Evolutionary conservation across 2,329 filamentous ascomycete species (phyloP), one percentile per base, ranked within the genome.

Genomic region (Diplodia mutila): DNA sequence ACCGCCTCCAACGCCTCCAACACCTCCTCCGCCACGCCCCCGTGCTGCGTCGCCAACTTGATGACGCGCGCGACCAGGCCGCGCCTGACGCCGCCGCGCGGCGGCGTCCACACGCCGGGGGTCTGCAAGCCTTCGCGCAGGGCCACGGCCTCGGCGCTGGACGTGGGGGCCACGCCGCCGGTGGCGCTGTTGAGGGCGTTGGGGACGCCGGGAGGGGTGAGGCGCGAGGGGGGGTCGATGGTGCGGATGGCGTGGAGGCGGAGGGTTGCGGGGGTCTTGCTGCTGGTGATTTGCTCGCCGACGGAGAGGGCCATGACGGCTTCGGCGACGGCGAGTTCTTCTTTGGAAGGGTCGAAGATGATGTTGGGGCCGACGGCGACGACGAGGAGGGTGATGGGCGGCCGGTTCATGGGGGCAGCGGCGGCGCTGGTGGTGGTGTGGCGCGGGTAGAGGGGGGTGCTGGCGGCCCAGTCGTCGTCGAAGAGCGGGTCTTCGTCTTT

Each of bases 401-500:
- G 95, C 59, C 90, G 87, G 37, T 83, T 70, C 51, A 69, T 63
- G 34, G 65, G 69, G 4, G 72, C 69, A 21, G 70, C 73, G 18
- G 71, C 71, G 42, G 1, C 61, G 37, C 64, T 68, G n/a, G 69
- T 67, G 5, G 72, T 70, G 23, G 69, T 73, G 18, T 71, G 71
- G 68, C 85, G 85, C 1, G 89, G 86, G 81, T 96, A 99, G 34
- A 99, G 83, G 67, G 89, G 89, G 21, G 88, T 85, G 0, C 93
- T 89, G 18, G 91, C 91, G 71, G 91, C 92, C 95, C 95, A 99
- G 82, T 99, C 95, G 80, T 99, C 95, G 81, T 97, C 91, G 80
- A 99, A 99, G 76, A 97, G 89, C 14, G 95, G 95, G 73, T 99
- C 95, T 81, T 99, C 95, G 80, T 98, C 94, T 68, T 88, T 87